Evolutionary conservation across 352 stramenopile species (phyloP), one percentile per base, ranked within the genome.

Genomic region (Pythium aquatile): DNA sequence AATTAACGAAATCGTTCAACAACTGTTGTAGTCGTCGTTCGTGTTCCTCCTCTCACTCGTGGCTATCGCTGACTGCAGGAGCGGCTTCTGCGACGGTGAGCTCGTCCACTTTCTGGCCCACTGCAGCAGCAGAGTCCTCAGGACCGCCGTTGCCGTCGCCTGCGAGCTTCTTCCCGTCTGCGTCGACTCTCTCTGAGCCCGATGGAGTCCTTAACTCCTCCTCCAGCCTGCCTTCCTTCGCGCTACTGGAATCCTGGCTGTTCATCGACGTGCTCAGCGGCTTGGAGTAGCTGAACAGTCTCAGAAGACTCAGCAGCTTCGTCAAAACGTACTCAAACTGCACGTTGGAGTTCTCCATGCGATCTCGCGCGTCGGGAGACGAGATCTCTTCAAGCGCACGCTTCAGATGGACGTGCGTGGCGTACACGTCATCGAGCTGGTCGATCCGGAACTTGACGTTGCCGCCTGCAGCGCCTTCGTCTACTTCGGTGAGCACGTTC

Each of bases 281-380:
- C 55, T 85, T 77, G 29, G 85, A 90, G 62, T 88, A 91, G 61
- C 81, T 92, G 29, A 92, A 82, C 33, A 94, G 63, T 2, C 83
- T 78, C 57, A 94, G 66, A 32, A 94, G 55, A 35, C 77, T 78
- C 54, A 92, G 62, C 66, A 91, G 61, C 55, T 94, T 92, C 53
- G 81, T 79, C 37, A 92, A 62, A 26, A 79, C 85, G 57, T 80
- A 78, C 70, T 94, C 85, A 51, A 92, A 90, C n/a, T 91, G 65
- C n/a, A 92, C 79, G 54, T 92, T 88, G 26, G 81, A 87, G 57
- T 88, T 85, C 54, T 87, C 78, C 74, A 94, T 87, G 44, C 81
- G 81, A 47, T 92, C 83, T 16, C 83, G 77, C 11, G 81, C 76
- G 51, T 92, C 83, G 0, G 82, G 82, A 4, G 78, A 89, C 51